Base-by-base conservation (phyloP, 2,329 filamentous ascomycete species). In the Fusarium begoniae region DNA sequence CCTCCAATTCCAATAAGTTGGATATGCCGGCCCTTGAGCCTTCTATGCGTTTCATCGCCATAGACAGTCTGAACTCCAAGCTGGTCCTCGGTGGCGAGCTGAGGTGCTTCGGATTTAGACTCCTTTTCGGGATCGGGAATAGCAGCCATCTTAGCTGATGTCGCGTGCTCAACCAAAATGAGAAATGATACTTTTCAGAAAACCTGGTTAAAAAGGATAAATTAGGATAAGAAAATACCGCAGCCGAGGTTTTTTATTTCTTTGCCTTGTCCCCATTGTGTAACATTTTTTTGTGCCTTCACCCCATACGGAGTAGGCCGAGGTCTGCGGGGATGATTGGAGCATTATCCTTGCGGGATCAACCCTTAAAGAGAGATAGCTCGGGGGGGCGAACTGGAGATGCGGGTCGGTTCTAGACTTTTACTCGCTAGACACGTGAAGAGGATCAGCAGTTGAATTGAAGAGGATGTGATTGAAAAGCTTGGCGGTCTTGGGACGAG, bases 1-100 rank as follows among this genome's bases (percentile, higher is more conserved):
- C 90, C 90, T 44, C 90, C 90, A 65, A 92, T 91, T 38, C 87
- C 90, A 76, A 90, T 89, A 38, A 90, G 82, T 76, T 90, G 88
- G 51, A 90, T 89, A 72, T 90, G 88, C 3, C 88, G 85, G 28
- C 87, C 81, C 78, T 89, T 89, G 70, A 90, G 85, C 66, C 81
- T 85, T 53, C 88, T 85, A 57, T 89, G 86, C 3, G 87, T 89
- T 11, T 66, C 44, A 55, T 78, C 76, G 0, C 65, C 63, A 53
- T 50, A 69, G 14, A 63, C 43, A 63, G 40, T 69, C 37, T n/a
- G 43, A 8, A 50, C 32, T 18, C 30, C 64, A 14, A 69, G 54
- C n/a, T 63, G 40, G 2, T 69, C 43, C 11, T 69, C 64, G 13
- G 44, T 62, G 11, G 28, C 28, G 20, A 50, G 13, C 18, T 60